phyloP scores from a whole-genome alignment of 1,284 basidiomycete species.

The Thelephora terrestris region DNA sequence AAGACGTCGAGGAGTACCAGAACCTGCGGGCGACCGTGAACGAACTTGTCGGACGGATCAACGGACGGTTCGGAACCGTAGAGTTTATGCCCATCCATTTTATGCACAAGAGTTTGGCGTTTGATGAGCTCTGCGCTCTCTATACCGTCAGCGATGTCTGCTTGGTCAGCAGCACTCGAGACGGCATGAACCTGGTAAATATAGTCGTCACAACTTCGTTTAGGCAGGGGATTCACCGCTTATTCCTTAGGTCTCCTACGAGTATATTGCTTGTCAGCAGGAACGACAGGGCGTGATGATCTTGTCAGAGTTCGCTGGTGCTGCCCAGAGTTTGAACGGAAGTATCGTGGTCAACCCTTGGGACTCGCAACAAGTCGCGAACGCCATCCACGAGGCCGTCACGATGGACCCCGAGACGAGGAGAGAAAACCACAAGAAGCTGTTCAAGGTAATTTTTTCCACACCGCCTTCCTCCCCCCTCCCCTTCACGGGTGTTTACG shows the following conservation, averaged over 20 bases:
- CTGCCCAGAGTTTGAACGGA: conserved; percentile 92
- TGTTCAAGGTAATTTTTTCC: conserved; percentile 63
- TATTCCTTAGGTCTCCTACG: conserved; percentile 82
- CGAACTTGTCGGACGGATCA: conserved; percentile 96
- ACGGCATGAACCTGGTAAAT: conserved; percentile 96
- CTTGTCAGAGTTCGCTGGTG: conserved; percentile 95
- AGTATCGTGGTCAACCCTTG: conserved; percentile 93
- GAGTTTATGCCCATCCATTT: conserved; percentile 99
- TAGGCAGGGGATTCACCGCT: neutral
- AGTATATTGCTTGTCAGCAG: conserved; percentile 95
- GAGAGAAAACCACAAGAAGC: conserved; percentile 87
- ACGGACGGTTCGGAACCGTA: conserved; percentile 96
- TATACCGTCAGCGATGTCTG: conserved; percentile 97
- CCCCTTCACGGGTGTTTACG: neutral
- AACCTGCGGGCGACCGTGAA: conserved; percentile 94
- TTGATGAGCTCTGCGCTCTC: conserved; percentile 93
- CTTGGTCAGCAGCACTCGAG: conserved; percentile 88
- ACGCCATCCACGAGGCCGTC: conserved; percentile 91
- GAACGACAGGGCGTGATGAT: conserved; percentile 94
- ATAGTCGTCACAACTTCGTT: neutral
- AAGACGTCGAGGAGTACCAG: conserved; percentile 99
- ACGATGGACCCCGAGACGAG: conserved; percentile 78
- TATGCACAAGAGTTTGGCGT: conserved; percentile 90
- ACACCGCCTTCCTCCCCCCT: too few species aligned
- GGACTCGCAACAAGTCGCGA: conserved; percentile 92